Evolutionary conservation across 495 filamentous ascomycete genomes (phyloP), one percentile per base, ranked within the genome.

Genomic region (Cercophora samala): DNA sequence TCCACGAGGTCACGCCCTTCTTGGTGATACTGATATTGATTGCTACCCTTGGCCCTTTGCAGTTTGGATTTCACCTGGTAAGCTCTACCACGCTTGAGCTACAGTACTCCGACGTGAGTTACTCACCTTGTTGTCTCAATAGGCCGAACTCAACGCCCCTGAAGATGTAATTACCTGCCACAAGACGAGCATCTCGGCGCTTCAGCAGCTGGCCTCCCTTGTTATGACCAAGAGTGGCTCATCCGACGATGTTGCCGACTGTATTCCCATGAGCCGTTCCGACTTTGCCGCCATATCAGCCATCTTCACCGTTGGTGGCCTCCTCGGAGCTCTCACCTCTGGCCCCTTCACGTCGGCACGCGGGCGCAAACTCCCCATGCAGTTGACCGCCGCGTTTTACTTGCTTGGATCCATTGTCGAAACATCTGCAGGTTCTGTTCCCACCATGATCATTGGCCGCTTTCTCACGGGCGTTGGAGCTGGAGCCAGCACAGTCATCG

Each of bases 141-240:
- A 97, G 93, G 91, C 93, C 64, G 95, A 98, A 75, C 86, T 99
- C 29, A 99, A 99, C 75, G 91, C 95, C 29, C 95, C 95, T 13
- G 88, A 97, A 83, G 86, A 90, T 74, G 91, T 94, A 69, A 88
- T 98, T 69, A 93, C 89, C 62, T 96, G 91, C 81, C 86, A 88
- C 56, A 87, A 83, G 70, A 86, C 87, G 70, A 81, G 83, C 60
- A 83, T 88, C 65, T 82, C 82, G 62, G 69, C 82, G 4, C 66
- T 73, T 71, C 25, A 72, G 67, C 63, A 51, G 67, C 67, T 76
- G 64, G 25, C 76, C 61, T 71, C 78, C 15, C 68, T 74, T 64
- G 66, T 69, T 19, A 60, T 70, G 51, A 68, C 37, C 51, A 60
- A 73, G 15, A 67, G 68, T 32, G 11, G 37, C 37, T 46, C 37